Evolutionary conservation across 176 grass and related monocot species (phyloP).

Genomic region (Triticum aestivum): IWGSC_CS_RefSeq_v2.1 NC_057801.1:798288332-798288831

Average conservation of each 20-base stretch:
- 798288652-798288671: slow-evolving; percentile 65
- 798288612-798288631: slow-evolving; percentile 73
- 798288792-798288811: slow-evolving; percentile 9
- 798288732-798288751: slow-evolving; percentile 1
- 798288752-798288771: background rate
- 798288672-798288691: slow-evolving; percentile 86
- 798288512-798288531: slow-evolving; percentile 83
- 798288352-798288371: background rate
- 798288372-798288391: background rate
- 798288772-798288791: slow-evolving; percentile 8
- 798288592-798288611: slow-evolving; percentile 93
- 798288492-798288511: slow-evolving; percentile 50
- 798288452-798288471: background rate
- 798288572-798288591: slow-evolving; percentile 78
- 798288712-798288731: background rate
- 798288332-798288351: background rate
- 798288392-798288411: background rate
- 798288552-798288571: slow-evolving; percentile 90
- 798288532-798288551: slow-evolving; percentile 80
- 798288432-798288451: slow-evolving; percentile 2
- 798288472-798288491: background rate
- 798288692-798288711: slow-evolving; percentile 67
- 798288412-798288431: background rate
- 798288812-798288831: background rate
- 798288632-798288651: slow-evolving; percentile 87